Evolutionary conservation across 495 filamentous ascomycete species (phyloP).

Genomic region (Bombardia bombarda): DNA sequence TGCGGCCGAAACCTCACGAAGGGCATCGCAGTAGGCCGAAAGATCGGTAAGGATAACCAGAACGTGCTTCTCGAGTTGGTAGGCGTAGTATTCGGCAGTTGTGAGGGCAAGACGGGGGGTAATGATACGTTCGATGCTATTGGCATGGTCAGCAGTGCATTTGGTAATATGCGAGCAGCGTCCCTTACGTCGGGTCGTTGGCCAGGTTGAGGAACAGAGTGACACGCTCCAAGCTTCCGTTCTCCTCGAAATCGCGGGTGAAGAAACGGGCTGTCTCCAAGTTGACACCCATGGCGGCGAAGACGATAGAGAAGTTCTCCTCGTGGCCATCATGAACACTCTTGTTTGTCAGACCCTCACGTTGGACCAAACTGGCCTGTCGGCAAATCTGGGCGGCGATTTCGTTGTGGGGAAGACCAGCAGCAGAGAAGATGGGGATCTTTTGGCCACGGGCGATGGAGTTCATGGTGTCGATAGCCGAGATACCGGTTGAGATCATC

Average conservation of each 20-base stretch:
- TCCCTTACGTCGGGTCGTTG: constrained; percentile 87
- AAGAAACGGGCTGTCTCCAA: constrained; percentile 98
- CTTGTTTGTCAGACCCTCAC: constrained; percentile 71
- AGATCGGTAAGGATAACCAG: constrained; percentile 97
- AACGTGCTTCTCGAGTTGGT: constrained; percentile 99
- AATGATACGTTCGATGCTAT: constrained; percentile 97
- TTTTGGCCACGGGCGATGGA: constrained; percentile 99
- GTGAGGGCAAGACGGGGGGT: constrained; percentile 97
- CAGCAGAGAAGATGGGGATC: constrained; percentile 98
- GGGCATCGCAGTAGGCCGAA: constrained; percentile 95
- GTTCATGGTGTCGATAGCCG: constrained; percentile 99
- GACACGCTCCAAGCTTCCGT: constrained; percentile 93
- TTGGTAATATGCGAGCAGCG: neutral
- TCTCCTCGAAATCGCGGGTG: constrained; percentile 98
- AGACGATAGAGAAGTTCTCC: constrained; percentile 99
- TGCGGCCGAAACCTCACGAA: constrained; percentile 95
- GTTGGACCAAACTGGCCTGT: constrained; percentile 85
- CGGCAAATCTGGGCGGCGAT: constrained; percentile 97
- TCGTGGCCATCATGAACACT: constrained; percentile 94
- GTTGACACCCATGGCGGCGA: constrained; percentile 99
- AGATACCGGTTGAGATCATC: constrained; percentile 99
- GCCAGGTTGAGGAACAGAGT: constrained; percentile 98
- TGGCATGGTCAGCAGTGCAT: constrained; percentile 22
- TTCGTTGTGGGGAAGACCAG: constrained; percentile 98
- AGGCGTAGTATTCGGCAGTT: constrained; percentile 99